Percentiles rank a stretch among this genome's conserved stretches.
These are phyloP conservation scores for Dothiorella sarmentorum DNA, from an alignment of 2,329 filamentous ascomycete genomes.

Conservation along the genomic window DNA sequence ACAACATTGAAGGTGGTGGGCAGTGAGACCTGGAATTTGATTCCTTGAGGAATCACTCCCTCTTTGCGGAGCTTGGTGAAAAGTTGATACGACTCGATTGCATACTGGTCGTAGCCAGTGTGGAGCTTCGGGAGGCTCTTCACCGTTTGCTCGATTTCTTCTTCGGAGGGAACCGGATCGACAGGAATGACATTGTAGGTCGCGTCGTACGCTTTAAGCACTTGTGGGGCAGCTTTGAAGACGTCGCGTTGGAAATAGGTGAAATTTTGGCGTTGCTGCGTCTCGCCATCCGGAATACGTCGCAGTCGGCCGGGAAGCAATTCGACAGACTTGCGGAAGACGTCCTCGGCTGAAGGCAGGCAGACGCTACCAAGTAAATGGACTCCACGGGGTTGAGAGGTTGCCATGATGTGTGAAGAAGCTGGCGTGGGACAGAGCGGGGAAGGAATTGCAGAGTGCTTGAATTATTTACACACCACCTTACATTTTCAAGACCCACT, in stretches of 20 bases:
- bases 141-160: constrained; percentile 16
- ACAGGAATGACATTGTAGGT: neutral
- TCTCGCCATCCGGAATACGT: constrained; percentile 24
- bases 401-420: neutral
- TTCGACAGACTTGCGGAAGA: constrained; percentile 16
- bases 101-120: constrained; percentile 33
- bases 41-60: constrained; percentile 27
- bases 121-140: constrained; percentile 21
- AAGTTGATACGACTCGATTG: constrained; percentile 32
- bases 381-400: constrained; percentile 18
- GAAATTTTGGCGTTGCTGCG: constrained; percentile 20
- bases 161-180: neutral
- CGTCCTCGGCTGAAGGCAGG: constrained; percentile 12
- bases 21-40: constrained; percentile 36
- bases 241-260: constrained; percentile 18
- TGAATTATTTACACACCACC: neutral
- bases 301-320: constrained; percentile 20
- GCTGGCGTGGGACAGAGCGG: neutral
- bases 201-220: constrained; percentile 12
- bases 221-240: constrained; percentile 16
- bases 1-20: constrained; percentile 27
- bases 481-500: neutral
- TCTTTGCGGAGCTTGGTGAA: constrained; percentile 31
- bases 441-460: neutral
- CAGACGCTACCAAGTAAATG: constrained; percentile 23